A percentile compares a stretch with the other conserved stretches of the same genome.
Conservation (phyloP, 805 yeast genomes). For the Jamesozyma rosinii region DNA sequence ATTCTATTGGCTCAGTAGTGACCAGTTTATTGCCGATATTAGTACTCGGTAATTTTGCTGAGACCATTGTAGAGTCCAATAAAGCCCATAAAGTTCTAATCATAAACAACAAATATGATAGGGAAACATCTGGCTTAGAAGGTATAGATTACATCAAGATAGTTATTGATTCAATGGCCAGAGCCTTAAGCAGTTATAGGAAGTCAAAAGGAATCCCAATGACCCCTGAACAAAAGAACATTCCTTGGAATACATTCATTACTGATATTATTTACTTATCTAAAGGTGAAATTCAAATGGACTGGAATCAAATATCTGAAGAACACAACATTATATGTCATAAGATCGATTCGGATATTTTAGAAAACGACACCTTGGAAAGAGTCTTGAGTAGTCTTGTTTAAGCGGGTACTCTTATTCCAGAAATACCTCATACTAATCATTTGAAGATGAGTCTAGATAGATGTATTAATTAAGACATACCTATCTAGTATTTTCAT, state of each 20-base stretch:
- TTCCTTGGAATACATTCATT: slow-evolving; percentile 40
- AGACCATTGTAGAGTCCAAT: slow-evolving; percentile 37
- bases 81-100: slow-evolving; percentile 44
- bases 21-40: slow-evolving; percentile 79
- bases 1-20: slow-evolving; percentile 81
- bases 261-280: slow-evolving; percentile 56
- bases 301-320: slow-evolving; percentile 31
- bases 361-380: slow-evolving; percentile 20
- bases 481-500: no score
- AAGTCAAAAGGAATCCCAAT: slow-evolving; percentile 14
- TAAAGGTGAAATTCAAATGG: slow-evolving; percentile 43
- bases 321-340: slow-evolving; percentile 40
- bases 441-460: no score
- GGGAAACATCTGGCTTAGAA: slow-evolving; percentile 67
- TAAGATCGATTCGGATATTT: slow-evolving; percentile 18
- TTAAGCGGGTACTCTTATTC: no score
- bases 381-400: slow-evolving; percentile 1
- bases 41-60: slow-evolving; percentile 63
- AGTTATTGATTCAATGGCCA: slow-evolving; percentile 33
- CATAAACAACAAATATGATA: slow-evolving; percentile 64
- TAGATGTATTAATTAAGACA: no score
- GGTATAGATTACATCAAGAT: slow-evolving; percentile 51
- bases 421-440: no score
- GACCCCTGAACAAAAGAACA: neutral
- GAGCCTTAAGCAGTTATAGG: slow-evolving; percentile 15